Evolutionary conservation across 2,329 filamentous ascomycete genomes (phyloP).

Genomic region (Cytospora leucostoma): DNA sequence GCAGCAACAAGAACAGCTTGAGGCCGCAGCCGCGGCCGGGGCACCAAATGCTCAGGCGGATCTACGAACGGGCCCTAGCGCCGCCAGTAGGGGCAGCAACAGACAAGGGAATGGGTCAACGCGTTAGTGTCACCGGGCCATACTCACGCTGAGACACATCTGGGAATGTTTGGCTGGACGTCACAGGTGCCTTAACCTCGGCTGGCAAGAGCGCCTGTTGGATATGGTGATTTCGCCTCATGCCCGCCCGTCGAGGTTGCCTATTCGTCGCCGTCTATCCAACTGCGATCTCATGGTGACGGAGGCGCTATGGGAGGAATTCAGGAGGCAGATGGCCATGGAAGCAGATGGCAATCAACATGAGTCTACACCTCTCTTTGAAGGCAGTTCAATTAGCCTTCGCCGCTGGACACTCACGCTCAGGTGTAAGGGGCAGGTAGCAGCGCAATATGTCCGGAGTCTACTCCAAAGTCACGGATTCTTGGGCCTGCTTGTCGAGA

Average conservation of each 20-base stretch:
- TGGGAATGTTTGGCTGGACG: background rate
- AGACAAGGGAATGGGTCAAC: background rate
- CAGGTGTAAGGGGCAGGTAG: background rate
- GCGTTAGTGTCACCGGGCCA: background rate
- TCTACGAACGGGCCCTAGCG: background rate
- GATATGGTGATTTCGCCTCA: background rate
- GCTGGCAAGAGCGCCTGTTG: background rate
- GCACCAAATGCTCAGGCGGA: background rate
- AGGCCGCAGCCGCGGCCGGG: conserved; percentile 1
- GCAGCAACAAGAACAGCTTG: conserved; percentile 10
- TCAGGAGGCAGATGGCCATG: no score
- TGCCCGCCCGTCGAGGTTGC: background rate
- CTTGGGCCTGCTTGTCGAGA: background rate
- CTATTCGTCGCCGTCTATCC: background rate
- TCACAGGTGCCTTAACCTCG: background rate
- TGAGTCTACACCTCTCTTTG: background rate
- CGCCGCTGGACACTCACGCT: background rate
- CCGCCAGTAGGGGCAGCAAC: background rate
- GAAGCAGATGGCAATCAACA: background rate
- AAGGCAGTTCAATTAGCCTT: background rate
- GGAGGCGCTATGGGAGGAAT: background rate
- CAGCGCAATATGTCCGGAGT: background rate
- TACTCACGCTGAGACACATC: background rate
- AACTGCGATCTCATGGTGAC: background rate
- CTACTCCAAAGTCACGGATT: background rate